Evolutionary conservation across 768 basidiomycete genomes (phyloP), one percentile per base, ranked within the genome.

Genomic region (Rhizopogon vulgaris): DNA sequence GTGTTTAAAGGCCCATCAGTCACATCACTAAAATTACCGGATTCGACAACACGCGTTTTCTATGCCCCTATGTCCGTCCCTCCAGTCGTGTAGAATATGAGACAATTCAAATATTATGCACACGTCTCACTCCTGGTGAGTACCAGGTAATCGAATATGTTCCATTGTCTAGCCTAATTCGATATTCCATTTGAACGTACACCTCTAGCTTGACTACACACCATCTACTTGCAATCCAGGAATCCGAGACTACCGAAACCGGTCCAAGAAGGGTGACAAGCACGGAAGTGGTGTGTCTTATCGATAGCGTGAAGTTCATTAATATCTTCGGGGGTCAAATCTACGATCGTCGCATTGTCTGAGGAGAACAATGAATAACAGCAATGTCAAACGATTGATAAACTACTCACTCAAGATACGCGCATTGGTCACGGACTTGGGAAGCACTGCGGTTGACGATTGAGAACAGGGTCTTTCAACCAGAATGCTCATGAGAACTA

Each of bases 401-500:
- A 10, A 38, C 28, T 11, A 67, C 76, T 52, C 53, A 79, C 78
- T 61, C 37, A 74, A 67, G 61, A 90, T 84, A 18, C 89, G 83
- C 49, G 74, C 66, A 50, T 78, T 73, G 5, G 83, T 90, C 38
- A 91, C 89, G 4, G 84, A 87, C 72, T 92, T 92, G 22, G 87
- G 76, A 37, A 92, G 71, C 25, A 88, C 88, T 73, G 41, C 18
- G 49, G 30, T 54, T 28, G 39, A 38, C 41, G n/a, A 45, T 15
- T 45, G 28, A 32, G 47, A 30, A 43, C 27, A 5, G 4, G 46
- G 18, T 1, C 56, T 53, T 22, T 67, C 55, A 49, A 49, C 54
- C 5, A 61, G 55, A 52, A 34, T 15, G 8, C 41, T 30, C n/a
- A 41, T 27, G 10, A 40, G n/a, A 30, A 41, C 14, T 49, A 49